Evolutionary conservation across 768 basidiomycete genomes (phyloP).

Genomic region (Paxillus rubicundulus): DNA sequence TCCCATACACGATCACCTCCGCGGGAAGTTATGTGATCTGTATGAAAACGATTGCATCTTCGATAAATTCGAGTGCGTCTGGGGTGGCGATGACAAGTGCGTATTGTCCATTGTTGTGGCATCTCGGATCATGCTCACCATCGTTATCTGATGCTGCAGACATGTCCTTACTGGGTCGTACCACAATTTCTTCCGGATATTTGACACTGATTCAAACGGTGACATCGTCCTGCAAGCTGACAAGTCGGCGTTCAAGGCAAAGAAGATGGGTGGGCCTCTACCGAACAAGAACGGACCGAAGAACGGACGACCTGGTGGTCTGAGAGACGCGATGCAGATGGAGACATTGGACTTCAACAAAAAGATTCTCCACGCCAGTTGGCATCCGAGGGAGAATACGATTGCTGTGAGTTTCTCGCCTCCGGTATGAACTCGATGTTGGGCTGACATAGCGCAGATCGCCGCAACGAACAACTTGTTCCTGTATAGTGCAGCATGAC

Average conservation of each 20-base stretch:
- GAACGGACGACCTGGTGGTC: conserved; percentile 69
- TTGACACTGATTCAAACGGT: conserved; percentile 81
- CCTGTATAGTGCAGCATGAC: conserved; percentile 41
- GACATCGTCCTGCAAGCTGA: conserved; percentile 97
- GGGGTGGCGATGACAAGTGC: conserved; percentile 93
- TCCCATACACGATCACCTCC: conserved; percentile 96
- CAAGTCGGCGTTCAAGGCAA: conserved; percentile 98
- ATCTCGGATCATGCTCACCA: conserved; percentile 4
- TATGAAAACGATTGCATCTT: conserved; percentile 99
- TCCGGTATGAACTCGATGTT: background rate
- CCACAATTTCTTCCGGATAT: conserved; percentile 99
- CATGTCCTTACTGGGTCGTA: conserved; percentile 99
- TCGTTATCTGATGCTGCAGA: conserved; percentile 40
- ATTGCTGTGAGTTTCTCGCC: conserved; percentile 73
- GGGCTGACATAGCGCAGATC: conserved; percentile 51
- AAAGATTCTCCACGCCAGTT: conserved; percentile 94
- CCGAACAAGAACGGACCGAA: conserved; percentile 67
- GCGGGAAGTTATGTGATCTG: conserved; percentile 95
- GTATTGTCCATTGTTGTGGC: conserved; percentile 40
- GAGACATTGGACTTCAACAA: conserved; percentile 92
- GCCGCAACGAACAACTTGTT: conserved; percentile 68
- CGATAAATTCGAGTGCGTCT: conserved; percentile 99
- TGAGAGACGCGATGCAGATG: conserved; percentile 85
- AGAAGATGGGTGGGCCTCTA: conserved; percentile 91
- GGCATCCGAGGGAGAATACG: conserved; percentile 98